These are phyloP conservation scores for Naganishia kalamii DNA, from an alignment of 768 basidiomycete species.

Conservation along the genomic window DNA sequence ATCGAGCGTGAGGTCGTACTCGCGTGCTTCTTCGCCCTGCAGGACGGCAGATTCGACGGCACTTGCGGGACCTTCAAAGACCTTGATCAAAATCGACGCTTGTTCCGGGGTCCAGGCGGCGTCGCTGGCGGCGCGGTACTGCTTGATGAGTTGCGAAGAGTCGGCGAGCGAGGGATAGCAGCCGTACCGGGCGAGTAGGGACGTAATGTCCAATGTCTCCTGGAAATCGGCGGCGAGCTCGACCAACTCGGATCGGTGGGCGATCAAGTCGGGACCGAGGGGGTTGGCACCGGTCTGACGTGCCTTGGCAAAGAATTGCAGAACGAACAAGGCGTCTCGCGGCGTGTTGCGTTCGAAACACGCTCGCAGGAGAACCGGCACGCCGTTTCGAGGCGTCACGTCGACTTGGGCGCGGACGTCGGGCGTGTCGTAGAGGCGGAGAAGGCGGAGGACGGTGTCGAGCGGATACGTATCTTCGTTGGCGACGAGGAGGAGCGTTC, in stretches of 20 bases:
- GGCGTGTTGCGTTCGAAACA: not conserved
- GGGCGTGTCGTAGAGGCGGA: not conserved
- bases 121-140: conserved; percentile 4
- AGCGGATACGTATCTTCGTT: not conserved
- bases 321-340: not conserved
- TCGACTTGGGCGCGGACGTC: not conserved
- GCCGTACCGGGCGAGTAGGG: conserved; percentile 8
- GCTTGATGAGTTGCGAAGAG: conserved; percentile 8
- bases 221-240: not conserved
- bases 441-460: not conserved
- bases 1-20: not conserved
- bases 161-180: not conserved
- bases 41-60: not conserved
- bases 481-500: not conserved
- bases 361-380: not conserved
- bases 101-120: conserved; percentile 9
- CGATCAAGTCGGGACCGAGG: not conserved
- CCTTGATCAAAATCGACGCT: conserved; percentile 20
- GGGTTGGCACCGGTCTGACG: not conserved
- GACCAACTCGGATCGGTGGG: not conserved
- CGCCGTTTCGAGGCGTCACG: not conserved
- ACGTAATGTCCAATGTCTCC: not conserved
- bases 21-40: conserved; percentile 8
- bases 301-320: not conserved
- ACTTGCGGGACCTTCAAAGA: conserved; percentile 6